Conservation (phyloP, 2,329 filamentous ascomycete genomes). For the Exophiala phaeomuriformis region DNA sequence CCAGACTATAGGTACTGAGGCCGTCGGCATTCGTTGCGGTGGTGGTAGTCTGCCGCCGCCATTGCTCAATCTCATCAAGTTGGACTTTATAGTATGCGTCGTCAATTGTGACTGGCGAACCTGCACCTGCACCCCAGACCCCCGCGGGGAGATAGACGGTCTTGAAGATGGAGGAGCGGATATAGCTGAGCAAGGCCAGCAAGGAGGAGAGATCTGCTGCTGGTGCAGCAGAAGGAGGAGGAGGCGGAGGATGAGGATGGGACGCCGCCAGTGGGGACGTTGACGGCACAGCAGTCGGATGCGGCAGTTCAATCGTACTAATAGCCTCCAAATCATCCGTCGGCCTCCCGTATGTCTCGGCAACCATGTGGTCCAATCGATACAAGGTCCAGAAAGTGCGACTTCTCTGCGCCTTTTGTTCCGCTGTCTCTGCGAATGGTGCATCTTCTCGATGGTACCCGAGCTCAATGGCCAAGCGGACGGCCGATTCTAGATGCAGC, state of each 20-base stretch:
- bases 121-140: too few relatives aligned
- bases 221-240: too few relatives aligned
- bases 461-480: constrained; percentile 28
- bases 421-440: constrained; percentile 11
- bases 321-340: constrained; percentile 32
- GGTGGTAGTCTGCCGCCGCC: constrained; percentile 24
- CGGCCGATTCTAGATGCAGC: constrained; percentile 24
- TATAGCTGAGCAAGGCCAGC: constrained; percentile 25
- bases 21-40: constrained; percentile 2
- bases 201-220: background rate
- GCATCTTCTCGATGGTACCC: constrained; percentile 30
- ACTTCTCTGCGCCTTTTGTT: constrained; percentile 4
- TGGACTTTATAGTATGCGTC: constrained; percentile 8
- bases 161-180: constrained; percentile 31
- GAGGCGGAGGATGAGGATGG: background rate
- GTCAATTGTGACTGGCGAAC: background rate
- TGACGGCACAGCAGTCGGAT: background rate
- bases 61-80: constrained; percentile 8
- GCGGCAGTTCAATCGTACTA: constrained; percentile 31
- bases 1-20: background rate
- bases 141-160: constrained; percentile 24
- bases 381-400: constrained; percentile 32
- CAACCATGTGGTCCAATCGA: constrained; percentile 31
- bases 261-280: background rate
- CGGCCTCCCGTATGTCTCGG: constrained; percentile 32